Conservation (phyloP, 2,329 filamentous ascomycete genomes). For the Fusarium xyrophilum region DNA sequence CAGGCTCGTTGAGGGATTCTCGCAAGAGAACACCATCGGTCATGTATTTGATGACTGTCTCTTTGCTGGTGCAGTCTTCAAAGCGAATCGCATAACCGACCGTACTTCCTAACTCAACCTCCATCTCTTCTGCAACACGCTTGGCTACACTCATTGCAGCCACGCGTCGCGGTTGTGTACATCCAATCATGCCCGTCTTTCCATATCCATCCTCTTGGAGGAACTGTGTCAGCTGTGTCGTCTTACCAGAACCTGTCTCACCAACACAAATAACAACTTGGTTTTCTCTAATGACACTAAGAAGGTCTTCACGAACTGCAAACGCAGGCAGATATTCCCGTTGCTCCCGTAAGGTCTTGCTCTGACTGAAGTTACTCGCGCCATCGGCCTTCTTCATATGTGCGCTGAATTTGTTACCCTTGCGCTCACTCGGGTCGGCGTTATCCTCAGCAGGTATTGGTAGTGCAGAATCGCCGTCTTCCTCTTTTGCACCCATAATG, state of each 20-base stretch:
- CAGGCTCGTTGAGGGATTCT: conserved; percentile 90
- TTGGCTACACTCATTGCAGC: conserved; percentile 99
- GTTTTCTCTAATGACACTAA: conserved; percentile 93
- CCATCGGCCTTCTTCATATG: conserved; percentile 88
- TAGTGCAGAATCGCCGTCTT: conserved; percentile 87
- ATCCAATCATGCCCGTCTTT: conserved; percentile 87
- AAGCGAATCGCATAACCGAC: conserved; percentile 99
- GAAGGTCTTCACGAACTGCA: conserved; percentile 89
- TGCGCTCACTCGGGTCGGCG: conserved; percentile 56
- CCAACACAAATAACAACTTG: conserved; percentile 97
- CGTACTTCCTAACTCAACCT: conserved; percentile 82
- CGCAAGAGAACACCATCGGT: conserved; percentile 94
- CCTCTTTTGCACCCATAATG: conserved; percentile 93
- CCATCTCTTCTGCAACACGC: conserved; percentile 98
- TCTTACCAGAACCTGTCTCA: conserved; percentile 97
- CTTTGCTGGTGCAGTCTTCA: conserved; percentile 95
- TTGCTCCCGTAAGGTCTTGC: conserved; percentile 88
- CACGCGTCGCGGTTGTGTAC: conserved; percentile 94
- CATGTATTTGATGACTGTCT: conserved; percentile 99
- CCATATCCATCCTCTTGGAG: conserved; percentile 95
- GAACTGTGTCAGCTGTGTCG: conserved; percentile 96
- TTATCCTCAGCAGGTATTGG: conserved; percentile 77
- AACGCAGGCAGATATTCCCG: conserved; percentile 94
- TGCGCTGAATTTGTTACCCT: conserved; percentile 79
- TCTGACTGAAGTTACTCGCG: conserved; percentile 91